Evolutionary conservation across 2,329 filamentous ascomycete genomes (phyloP).

Genomic region (Albophoma yamanashiensis): DNA sequence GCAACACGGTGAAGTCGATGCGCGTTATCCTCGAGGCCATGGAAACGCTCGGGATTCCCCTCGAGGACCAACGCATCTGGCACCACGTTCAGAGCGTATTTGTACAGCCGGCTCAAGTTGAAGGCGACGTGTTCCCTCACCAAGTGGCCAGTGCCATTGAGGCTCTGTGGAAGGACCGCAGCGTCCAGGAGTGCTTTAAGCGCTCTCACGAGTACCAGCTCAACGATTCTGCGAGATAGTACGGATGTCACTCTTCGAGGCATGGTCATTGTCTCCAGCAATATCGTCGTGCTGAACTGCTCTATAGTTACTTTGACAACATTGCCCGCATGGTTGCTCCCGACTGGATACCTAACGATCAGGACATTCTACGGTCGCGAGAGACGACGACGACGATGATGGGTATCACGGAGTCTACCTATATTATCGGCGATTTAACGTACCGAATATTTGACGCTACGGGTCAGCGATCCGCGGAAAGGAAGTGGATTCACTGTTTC

Average conservation of each 20-base stretch:
- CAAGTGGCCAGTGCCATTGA: conserved; percentile 91
- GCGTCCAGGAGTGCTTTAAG: conserved; percentile 92
- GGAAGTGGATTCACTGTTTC: conserved; percentile 99
- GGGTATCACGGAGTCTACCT: conserved; percentile 92
- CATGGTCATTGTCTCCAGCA: conserved; percentile 36
- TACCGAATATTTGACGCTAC: conserved; percentile 98
- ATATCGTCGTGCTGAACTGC: too few relatives aligned
- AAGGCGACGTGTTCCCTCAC: conserved; percentile 82
- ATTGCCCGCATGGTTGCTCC: conserved; percentile 82
- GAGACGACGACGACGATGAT: conserved; percentile 77
- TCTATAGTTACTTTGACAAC: conserved; percentile 68
- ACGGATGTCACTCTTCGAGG: conserved; percentile 10
- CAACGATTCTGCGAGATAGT: conserved; percentile 96
- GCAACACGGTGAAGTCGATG: conserved; percentile 61
- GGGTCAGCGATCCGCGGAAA: conserved; percentile 88
- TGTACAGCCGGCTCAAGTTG: conserved; percentile 95
- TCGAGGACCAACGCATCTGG: conserved; percentile 86
- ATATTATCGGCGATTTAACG: conserved; percentile 88
- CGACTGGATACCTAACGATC: conserved; percentile 90
- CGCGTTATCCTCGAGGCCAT: conserved; percentile 59
- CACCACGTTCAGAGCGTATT: conserved; percentile 98
- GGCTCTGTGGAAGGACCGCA: conserved; percentile 83
- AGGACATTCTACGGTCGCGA: conserved; percentile 90
- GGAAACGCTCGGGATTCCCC: conserved; percentile 63
- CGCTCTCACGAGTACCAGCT: conserved; percentile 91